Conservation (phyloP, 768 basidiomycete genomes). For the Lactarius tabidus region DNA sequence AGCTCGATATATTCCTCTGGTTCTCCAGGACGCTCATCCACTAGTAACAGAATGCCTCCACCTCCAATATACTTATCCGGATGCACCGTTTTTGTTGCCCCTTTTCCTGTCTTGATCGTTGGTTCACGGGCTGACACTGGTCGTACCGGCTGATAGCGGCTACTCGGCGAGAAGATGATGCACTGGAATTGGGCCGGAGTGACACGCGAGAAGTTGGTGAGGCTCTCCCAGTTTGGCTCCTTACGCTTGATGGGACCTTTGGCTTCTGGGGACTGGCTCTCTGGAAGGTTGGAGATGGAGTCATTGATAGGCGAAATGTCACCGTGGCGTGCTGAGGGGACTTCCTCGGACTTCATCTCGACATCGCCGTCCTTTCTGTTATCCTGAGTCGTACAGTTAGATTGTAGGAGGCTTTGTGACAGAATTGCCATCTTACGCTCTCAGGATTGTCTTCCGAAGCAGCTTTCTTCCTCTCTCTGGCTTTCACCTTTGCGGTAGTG, state of each 20-base stretch:
- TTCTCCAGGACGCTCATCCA: constrained; percentile 67
- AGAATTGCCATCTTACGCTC: constrained; percentile 49
- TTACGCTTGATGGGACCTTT: constrained; percentile 52
- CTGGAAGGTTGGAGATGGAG: constrained; percentile 48
- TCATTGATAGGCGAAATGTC: constrained; percentile 57
- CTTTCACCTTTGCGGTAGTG: constrained; percentile 96
- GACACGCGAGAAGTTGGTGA: constrained; percentile 88
- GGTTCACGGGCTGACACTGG: constrained; percentile 51
- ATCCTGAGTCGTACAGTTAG: constrained; percentile 54
- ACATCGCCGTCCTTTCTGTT: constrained; percentile 60
- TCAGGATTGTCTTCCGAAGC: constrained; percentile 82
- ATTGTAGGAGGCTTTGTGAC: not conserved
- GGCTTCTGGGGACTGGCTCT: constrained; percentile 38
- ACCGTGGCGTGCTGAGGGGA: constrained; percentile 42
- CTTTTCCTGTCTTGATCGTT: constrained; percentile 27
- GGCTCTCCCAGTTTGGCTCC: constrained; percentile 73
- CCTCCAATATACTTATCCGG: constrained; percentile 69
- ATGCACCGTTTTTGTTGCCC: constrained; percentile 33
- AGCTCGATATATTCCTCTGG: constrained; percentile 71
- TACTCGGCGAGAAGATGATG: constrained; percentile 73
- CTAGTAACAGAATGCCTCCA: constrained; percentile 82
- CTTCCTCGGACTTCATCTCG: constrained; percentile 71
- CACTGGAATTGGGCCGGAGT: constrained; percentile 84
- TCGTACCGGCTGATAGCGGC: constrained; percentile 87
- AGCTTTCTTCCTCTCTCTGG: constrained; percentile 89